These are phyloP conservation scores for Vitellaria paradoxa DNA, from an alignment of 179 eudicot species.

Conservation along the genomic window DNA sequence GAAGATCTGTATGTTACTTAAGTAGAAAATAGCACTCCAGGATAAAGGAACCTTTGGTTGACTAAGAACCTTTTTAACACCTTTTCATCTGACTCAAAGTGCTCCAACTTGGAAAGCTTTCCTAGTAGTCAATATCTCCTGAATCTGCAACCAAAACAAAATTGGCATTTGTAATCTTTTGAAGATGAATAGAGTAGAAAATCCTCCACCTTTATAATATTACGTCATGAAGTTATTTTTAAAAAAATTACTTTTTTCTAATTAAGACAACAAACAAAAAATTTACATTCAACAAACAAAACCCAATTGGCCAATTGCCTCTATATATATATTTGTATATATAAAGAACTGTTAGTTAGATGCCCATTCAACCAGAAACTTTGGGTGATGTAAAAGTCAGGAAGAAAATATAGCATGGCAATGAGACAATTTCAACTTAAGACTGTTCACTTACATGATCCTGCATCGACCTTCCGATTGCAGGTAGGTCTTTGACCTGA, in stretches of 20 bases:
- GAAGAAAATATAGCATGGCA: background rate
- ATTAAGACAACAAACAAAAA: too few relatives aligned
- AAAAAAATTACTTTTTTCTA: too few relatives aligned
- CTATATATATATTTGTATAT: too few relatives aligned
- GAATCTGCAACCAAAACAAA: conserved; percentile 54
- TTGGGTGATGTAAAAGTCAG: background rate
- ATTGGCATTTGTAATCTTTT: background rate
- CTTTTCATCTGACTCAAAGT: conserved; percentile 95
- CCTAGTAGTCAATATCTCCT: conserved; percentile 90
- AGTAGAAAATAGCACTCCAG: background rate
- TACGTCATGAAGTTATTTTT: too few relatives aligned
- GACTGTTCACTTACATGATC: conserved; percentile 71
- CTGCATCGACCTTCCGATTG: conserved; percentile 84
- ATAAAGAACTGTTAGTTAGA: background rate
- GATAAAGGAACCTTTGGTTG: background rate
- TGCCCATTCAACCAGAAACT: background rate
- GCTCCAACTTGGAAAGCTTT: conserved; percentile 88
- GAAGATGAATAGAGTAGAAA: background rate
- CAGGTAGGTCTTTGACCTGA: conserved; percentile 83
- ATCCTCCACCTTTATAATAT: background rate
- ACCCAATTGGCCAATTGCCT: background rate
- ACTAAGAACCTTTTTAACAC: conserved; percentile 26
- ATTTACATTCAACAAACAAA: too few relatives aligned
- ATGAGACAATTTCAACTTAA: background rate
- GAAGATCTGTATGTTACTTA: background rate